Conservation (phyloP, 352 stramenopile species). For the Globisporangium sylvaticum region DNA sequence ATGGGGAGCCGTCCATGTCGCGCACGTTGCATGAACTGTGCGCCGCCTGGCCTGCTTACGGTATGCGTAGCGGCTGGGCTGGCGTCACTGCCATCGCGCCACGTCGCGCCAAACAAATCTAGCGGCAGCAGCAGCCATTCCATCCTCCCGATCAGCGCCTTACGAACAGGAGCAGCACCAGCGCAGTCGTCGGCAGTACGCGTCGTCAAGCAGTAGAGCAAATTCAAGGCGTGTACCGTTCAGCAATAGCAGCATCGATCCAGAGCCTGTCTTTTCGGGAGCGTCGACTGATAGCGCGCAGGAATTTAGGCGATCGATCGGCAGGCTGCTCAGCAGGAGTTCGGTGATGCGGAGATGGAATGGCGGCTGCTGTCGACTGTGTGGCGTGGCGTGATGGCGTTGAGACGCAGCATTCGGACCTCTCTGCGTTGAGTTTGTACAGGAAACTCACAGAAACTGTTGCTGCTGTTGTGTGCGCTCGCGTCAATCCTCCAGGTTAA, state of each 20-base stretch:
- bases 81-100: neutral
- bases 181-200: neutral
- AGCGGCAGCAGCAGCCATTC: conserved; percentile 1
- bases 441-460: too few species aligned
- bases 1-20: neutral
- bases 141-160: neutral
- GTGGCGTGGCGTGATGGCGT: neutral
- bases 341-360: neutral
- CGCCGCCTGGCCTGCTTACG: neutral
- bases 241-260: neutral
- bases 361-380: neutral
- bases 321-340: neutral
- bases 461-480: conserved; percentile 1
- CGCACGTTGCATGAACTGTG: neutral
- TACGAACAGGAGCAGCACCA: neutral
- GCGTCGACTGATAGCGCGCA: neutral
- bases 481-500: conserved; percentile 26
- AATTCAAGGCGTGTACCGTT: neutral
- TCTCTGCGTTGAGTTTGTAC: too few species aligned
- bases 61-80: neutral
- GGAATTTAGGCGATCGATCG: neutral
- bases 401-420: neutral
- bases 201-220: neutral
- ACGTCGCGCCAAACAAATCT: neutral
- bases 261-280: neutral